A percentile compares a stretch with the other conserved stretches of the same genome.
Evolutionary conservation across 495 filamentous ascomycete species (phyloP).

Genomic region (Penicillium turbatum): DNA sequence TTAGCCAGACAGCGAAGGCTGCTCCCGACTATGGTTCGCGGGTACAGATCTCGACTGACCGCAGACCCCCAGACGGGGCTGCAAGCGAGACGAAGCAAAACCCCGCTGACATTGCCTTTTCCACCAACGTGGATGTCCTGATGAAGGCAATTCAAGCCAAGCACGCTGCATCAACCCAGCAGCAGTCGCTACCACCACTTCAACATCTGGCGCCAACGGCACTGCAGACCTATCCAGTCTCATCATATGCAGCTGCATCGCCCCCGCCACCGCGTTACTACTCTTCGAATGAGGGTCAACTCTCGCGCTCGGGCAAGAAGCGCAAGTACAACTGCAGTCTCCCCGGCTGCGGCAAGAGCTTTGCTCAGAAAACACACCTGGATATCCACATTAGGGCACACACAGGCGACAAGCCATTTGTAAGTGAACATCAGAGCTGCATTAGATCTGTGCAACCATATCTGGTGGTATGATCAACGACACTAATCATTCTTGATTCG

Average conservation of each 20-base stretch:
- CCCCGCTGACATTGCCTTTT: conserved; percentile 55
- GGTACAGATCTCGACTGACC: conserved; percentile 2
- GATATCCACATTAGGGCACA: conserved; percentile 89
- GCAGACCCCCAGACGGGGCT: conserved; percentile 3
- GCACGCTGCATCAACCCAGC: conserved; percentile 21
- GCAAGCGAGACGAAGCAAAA: conserved; percentile 15
- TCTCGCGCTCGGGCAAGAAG: conserved; percentile 36
- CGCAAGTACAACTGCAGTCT: conserved; percentile 69
- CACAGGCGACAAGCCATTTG: conserved; percentile 87
- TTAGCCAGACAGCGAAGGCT: conserved; percentile 28
- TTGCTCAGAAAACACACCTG: conserved; percentile 89
- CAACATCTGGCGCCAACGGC: conserved; percentile 32
- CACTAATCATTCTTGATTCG: conserved; percentile 1
- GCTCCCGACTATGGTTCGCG: conserved; percentile 14
- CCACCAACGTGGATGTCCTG: conserved; percentile 80
- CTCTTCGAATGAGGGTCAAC: conserved; percentile 26
- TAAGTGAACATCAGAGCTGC: conserved; percentile 42
- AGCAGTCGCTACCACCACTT: conserved; percentile 35
- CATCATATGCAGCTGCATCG: conserved; percentile 23
- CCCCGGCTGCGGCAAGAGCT: conserved; percentile 72
- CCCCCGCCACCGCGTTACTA: conserved; percentile 21
- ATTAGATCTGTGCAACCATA: neutral
- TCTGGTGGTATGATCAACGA: neutral
- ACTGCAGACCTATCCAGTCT: conserved; percentile 20
- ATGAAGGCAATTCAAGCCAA: conserved; percentile 90